Conservation (phyloP, 768 basidiomycete species). For the Lentinula guzmanii region DNA sequence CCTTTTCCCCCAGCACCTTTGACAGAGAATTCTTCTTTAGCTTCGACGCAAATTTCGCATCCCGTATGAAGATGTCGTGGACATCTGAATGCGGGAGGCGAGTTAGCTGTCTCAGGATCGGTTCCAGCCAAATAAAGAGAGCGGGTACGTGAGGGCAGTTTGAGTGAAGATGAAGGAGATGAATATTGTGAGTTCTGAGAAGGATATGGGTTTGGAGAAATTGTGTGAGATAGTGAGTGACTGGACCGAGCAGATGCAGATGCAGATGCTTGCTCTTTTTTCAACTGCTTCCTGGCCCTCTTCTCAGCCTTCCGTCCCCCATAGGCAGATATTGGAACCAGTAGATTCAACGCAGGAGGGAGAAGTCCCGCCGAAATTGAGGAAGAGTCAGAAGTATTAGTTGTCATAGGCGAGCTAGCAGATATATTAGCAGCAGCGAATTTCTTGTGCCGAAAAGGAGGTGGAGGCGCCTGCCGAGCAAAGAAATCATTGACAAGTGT, state of each 20-base stretch:
- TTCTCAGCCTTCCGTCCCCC: neutral
- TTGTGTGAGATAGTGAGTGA: neutral
- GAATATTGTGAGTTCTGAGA: neutral
- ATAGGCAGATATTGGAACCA: conserved; percentile 2
- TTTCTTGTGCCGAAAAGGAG: conserved; percentile 37
- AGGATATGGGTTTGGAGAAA: conserved; percentile 5
- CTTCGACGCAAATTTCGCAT: conserved; percentile 75
- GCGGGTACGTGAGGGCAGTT: conserved; percentile 31
- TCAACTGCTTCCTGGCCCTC: neutral
- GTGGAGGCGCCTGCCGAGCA: conserved; percentile 59
- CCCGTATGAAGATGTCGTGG: conserved; percentile 67
- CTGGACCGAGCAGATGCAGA: conserved; percentile 5
- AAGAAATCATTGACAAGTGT: conserved; percentile 82
- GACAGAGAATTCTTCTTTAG: conserved; percentile 24
- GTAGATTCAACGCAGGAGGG: neutral
- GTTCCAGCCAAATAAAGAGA: conserved; percentile 55
- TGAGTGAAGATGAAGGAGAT: conserved; percentile 7
- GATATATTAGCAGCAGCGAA: conserved; percentile 16
- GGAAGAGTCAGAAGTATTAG: neutral
- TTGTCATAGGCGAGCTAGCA: conserved; percentile 11
- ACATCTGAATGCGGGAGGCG: conserved; percentile 60
- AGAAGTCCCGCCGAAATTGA: neutral
- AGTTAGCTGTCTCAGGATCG: conserved; percentile 55
- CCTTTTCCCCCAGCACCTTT: conserved; percentile 19
- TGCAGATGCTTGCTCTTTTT: neutral